Conservation (phyloP, 805 yeast genomes). For the Suhomyces prunicola region DNA sequence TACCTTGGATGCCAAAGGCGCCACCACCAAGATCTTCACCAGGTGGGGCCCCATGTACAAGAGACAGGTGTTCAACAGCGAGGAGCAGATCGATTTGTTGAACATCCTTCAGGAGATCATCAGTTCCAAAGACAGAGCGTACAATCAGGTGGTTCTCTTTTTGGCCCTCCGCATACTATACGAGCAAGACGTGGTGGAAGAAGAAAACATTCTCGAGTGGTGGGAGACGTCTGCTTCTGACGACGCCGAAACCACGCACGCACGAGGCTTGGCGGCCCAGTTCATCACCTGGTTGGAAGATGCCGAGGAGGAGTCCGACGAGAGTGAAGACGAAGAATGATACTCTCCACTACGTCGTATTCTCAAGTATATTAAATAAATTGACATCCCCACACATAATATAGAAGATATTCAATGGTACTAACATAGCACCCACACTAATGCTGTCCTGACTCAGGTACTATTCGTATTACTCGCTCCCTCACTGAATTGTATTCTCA, state of each 20-base stretch:
- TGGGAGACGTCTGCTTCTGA: constrained; percentile 49
- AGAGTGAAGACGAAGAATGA: no score
- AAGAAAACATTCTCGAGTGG: constrained; percentile 78
- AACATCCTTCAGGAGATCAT: constrained; percentile 47
- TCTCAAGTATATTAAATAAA: no score
- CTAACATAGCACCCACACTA: no score
- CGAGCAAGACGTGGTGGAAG: constrained; percentile 79
- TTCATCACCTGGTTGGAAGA: constrained; percentile 86
- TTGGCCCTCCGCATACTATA: constrained; percentile 60
- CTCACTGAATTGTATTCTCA: no score
- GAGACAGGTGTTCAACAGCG: constrained; percentile 80
- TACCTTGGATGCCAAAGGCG: constrained; percentile 72
- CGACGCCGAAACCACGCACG: constrained; percentile 39
- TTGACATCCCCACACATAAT: no score
- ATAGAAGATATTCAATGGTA: no score
- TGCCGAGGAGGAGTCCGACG: constrained; percentile 61
- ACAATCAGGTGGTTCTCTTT: constrained; percentile 48
- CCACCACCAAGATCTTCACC: constrained; percentile 68
- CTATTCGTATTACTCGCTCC: no score
- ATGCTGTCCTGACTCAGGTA: no score
- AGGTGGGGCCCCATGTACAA: constrained; percentile 81
- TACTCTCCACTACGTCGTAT: no score
- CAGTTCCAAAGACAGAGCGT: constrained; percentile 32
- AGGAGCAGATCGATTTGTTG: constrained; percentile 75
- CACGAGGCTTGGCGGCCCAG: constrained; percentile 57